phyloP scores from a whole-genome alignment of 371 early-diverging fungal species.

The Mucor racemosus region DNA sequence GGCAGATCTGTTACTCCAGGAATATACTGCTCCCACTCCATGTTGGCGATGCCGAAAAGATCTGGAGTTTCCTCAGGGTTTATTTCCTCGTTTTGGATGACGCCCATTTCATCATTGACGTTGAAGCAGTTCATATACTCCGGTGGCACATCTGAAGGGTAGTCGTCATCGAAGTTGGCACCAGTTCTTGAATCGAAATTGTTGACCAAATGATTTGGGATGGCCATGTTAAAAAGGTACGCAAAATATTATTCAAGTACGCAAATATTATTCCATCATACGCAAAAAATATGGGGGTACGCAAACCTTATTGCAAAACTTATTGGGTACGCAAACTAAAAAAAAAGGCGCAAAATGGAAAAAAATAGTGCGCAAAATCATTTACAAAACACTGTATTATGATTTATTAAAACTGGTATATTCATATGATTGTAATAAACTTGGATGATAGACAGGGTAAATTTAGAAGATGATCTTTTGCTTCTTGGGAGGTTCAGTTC shows the following conservation, averaged over 20 bases:
- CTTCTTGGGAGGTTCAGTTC: too few relatives aligned
- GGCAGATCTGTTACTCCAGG: slow-evolving; percentile 14
- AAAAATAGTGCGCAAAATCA: too few relatives aligned
- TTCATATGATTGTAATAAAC: too few relatives aligned
- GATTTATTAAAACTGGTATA: too few relatives aligned
- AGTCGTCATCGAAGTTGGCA: background rate
- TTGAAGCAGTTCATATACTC: slow-evolving; percentile 32
- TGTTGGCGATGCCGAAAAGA: background rate
- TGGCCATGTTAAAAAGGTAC: background rate
- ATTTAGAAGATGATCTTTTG: too few relatives aligned
- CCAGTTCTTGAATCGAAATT: background rate
- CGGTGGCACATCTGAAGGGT: slow-evolving; percentile 13
- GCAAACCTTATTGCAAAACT: too few relatives aligned
- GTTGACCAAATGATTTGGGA: background rate
- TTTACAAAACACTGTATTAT: too few relatives aligned
- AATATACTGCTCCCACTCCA: background rate
- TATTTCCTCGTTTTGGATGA: background rate
- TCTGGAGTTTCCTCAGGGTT: background rate
- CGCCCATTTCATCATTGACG: slow-evolving; percentile 14
- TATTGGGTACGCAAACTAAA: too few relatives aligned
- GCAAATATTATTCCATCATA: background rate
- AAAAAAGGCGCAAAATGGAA: too few relatives aligned
- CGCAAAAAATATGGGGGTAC: background rate
- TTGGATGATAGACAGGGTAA: too few relatives aligned
- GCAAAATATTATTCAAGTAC: background rate